phyloP scores from a whole-genome alignment of 2,329 filamentous ascomycete genomes.

The Trichoderma guizhouense region DNA sequence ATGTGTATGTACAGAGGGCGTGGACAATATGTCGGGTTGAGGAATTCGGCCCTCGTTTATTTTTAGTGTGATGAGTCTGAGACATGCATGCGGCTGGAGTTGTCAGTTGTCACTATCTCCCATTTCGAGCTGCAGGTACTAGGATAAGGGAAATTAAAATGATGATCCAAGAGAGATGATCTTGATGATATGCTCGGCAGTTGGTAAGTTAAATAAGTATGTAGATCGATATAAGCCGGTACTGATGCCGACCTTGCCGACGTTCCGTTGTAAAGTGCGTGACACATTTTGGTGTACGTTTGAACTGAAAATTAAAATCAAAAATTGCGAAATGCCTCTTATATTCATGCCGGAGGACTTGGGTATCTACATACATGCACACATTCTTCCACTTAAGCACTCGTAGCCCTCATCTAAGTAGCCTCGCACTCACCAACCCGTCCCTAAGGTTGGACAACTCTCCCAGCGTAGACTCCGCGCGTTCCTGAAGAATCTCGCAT shows the following conservation, averaged over 20 bases:
- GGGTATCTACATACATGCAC: not conserved
- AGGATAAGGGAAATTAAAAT: not conserved
- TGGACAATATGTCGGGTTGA: not conserved
- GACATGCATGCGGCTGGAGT: not conserved
- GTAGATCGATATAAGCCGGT: not conserved
- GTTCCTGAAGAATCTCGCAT: slow-evolving; percentile 27
- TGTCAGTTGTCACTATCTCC: too few relatives aligned
- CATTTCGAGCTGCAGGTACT: not conserved
- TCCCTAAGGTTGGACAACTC: slow-evolving; percentile 20
- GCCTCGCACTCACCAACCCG: not conserved
- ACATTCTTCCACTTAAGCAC: not conserved
- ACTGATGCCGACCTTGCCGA: too few relatives aligned
- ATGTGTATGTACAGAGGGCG: not conserved
- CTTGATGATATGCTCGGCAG: not conserved
- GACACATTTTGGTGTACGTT: not conserved
- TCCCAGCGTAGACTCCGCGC: slow-evolving; percentile 22
- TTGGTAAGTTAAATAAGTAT: not conserved
- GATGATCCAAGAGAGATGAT: not conserved
- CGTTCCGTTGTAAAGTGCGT: too few relatives aligned
- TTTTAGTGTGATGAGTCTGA: not conserved
- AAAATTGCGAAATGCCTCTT: not conserved
- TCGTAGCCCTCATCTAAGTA: not conserved
- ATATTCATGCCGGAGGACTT: not conserved
- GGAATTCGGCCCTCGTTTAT: not conserved
- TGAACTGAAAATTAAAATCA: not conserved